Evolutionary conservation across 73 alveolate species (phyloP).

Genomic region (Tetrahymena thermophila): DNA sequence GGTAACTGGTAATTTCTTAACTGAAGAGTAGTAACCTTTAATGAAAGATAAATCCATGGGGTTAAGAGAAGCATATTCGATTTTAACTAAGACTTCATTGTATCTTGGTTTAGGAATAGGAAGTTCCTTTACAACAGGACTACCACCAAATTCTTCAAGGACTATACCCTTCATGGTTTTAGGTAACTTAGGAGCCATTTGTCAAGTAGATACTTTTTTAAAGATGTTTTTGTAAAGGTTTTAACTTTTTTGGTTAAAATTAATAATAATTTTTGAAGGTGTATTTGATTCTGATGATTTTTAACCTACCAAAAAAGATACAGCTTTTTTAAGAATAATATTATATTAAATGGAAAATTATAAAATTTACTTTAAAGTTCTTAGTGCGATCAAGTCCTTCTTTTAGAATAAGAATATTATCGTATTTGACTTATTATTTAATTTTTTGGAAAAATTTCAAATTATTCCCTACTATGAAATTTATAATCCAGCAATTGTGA

Average conservation of each 20-base stretch:
- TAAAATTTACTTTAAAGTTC: background rate
- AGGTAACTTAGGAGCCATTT: background rate
- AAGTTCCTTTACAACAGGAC: slow-evolving; percentile 31
- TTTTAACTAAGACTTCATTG: slow-evolving; percentile 74
- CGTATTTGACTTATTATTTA: background rate
- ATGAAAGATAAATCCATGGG: slow-evolving; percentile 70
- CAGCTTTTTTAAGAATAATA: background rate
- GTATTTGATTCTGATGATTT: background rate
- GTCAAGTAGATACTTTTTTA: background rate
- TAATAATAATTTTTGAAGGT: background rate
- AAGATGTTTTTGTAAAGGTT: background rate
- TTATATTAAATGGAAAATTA: background rate
- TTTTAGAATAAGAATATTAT: background rate
- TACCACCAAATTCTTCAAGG: slow-evolving; percentile 26
- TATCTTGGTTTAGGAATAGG: slow-evolving; percentile 66
- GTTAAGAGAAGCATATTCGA: slow-evolving; percentile 77
- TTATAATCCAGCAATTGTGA: background rate
- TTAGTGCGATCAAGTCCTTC: background rate
- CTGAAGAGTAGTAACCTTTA: slow-evolving; percentile 50
- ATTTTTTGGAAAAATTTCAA: background rate
- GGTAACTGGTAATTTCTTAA: slow-evolving; percentile 37
- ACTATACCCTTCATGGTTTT: slow-evolving; percentile 40
- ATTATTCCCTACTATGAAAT: background rate
- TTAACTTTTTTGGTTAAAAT: background rate
- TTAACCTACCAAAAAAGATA: background rate